Base-by-base conservation (phyloP, 768 basidiomycete species). In the Serendipita sp. region DNA sequence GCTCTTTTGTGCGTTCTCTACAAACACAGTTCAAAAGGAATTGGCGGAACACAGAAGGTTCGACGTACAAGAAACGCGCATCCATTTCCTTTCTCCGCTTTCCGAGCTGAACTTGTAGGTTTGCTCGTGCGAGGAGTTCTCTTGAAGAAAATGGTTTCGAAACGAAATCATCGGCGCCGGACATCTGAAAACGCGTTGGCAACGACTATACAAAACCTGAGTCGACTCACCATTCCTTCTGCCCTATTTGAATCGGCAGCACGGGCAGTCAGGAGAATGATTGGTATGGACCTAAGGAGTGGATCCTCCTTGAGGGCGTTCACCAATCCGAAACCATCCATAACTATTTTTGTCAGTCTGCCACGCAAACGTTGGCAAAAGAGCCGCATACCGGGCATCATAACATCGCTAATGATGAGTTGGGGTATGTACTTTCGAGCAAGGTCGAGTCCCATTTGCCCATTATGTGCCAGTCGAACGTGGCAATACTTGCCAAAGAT, bases 71-170 rank as follows among this genome's bases (percentile, higher is more conserved):
- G 13, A 20, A 45, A 3, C 63, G 34, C 26, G 65, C 65, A 60
- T 67, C 66, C 50, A 67, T 43, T 42, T 69, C 69, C 3, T 50
- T 44, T 62, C 64, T 66, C 13, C 70, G 69, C 60, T 76, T 76
- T 20, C 75, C 75, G 4, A 76, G 66, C 38, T 75, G 74, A 61
- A 75, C 69, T 45, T 75, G 75, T 17, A 76, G 68, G 51, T 75
- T 72, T 3, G 70, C 72, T n/a, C 75, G 69, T 4, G 75, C 75
- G 34, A 76, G 61, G 9, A 76, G 66, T 63, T 75, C 75, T 51
- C 71, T 70, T 1, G 72, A 68, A 41, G 69, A 71, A 69, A 75
- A 76, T 1, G 75, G 75, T 65, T 76, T 76, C 13, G 68, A 64
- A 17, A 76, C 64, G 62, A 72, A 75, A 61, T 73, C 75, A 56